A percentile compares a stretch with the other conserved stretches of the same genome.
Evolutionary conservation across 1,284 basidiomycete genomes (phyloP).

Genomic region (Cystobasidium sp.): DNA sequence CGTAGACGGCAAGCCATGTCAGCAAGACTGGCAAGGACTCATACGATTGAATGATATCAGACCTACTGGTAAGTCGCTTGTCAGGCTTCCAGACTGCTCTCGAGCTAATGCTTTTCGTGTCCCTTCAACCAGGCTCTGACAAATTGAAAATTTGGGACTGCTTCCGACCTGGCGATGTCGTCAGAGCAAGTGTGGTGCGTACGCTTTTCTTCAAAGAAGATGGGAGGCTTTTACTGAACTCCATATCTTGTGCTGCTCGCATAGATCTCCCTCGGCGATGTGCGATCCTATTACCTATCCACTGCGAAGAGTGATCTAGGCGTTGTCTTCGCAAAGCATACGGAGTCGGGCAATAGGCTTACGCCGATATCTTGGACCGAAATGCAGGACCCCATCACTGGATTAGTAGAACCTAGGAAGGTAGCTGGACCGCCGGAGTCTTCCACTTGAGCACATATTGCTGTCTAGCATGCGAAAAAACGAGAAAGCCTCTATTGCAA

Average conservation of each 20-base stretch:
- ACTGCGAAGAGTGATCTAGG: slow-evolving; percentile 94
- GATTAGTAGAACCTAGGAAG: slow-evolving; percentile 78
- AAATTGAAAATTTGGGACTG: slow-evolving; percentile 91
- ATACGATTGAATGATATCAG: slow-evolving; percentile 90
- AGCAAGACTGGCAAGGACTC: slow-evolving; percentile 86
- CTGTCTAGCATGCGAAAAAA: neutral
- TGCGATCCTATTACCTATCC: slow-evolving; percentile 89
- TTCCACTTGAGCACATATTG: neutral
- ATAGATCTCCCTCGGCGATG: slow-evolving; percentile 89
- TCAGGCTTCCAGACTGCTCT: neutral
- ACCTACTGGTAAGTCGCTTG: slow-evolving; percentile 49
- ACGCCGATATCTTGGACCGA: slow-evolving; percentile 86
- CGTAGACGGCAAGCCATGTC: slow-evolving; percentile 66
- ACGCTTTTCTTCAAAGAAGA: neutral
- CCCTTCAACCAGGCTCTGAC: slow-evolving; percentile 80
- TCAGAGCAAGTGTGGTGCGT: slow-evolving; percentile 87
- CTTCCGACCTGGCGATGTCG: slow-evolving; percentile 94
- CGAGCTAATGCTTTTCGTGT: slow-evolving; percentile 10
- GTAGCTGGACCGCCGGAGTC: slow-evolving; percentile 73
- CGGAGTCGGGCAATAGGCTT: slow-evolving; percentile 75
- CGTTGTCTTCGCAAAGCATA: slow-evolving; percentile 83
- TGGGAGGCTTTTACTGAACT: neutral
- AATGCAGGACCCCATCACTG: slow-evolving; percentile 85
- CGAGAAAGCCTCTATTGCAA: neutral
- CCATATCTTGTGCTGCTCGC: neutral